Evolutionary conservation across 2,329 filamentous ascomycete species (phyloP).

Genomic region (Cladorrhinum sp.): DNA sequence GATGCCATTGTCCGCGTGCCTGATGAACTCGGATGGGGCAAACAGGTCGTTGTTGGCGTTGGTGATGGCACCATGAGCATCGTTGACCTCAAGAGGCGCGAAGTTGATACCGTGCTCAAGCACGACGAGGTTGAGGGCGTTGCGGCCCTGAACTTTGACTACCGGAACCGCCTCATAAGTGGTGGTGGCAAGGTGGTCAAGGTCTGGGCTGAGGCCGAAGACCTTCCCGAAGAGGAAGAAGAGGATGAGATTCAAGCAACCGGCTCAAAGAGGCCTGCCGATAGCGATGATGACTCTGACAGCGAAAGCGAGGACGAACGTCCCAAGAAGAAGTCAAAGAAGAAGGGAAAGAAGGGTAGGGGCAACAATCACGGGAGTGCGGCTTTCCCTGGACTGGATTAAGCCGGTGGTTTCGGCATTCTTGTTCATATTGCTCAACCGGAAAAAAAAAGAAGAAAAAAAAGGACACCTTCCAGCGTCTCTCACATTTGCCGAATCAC

Average conservation of each 20-base stretch:
- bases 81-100: slow-evolving; percentile 70
- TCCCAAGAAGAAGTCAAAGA: slow-evolving; percentile 27
- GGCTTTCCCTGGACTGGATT: slow-evolving; percentile 35
- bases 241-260: slow-evolving; percentile 42
- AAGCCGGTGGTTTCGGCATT: slow-evolving; percentile 4
- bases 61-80: slow-evolving; percentile 78
- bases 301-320: slow-evolving; percentile 35
- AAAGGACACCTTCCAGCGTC: not conserved
- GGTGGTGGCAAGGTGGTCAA: slow-evolving; percentile 84
- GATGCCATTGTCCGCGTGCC: slow-evolving; percentile 75
- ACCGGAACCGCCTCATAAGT: slow-evolving; percentile 80
- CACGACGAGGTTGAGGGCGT: slow-evolving; percentile 90
- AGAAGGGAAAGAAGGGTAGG: slow-evolving; percentile 36
- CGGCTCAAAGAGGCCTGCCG: slow-evolving; percentile 47
- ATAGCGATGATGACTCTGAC: slow-evolving; percentile 45
- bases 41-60: slow-evolving; percentile 74
- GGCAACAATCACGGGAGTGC: slow-evolving; percentile 22
- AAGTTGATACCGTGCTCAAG: slow-evolving; percentile 63
- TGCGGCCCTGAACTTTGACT: slow-evolving; percentile 77
- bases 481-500: not conserved
- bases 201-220: slow-evolving; percentile 75
- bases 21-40: slow-evolving; percentile 63
- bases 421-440: not conserved
- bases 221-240: slow-evolving; percentile 43
- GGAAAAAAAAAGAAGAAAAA: not conserved